Evolutionary conservation across 2,329 filamentous ascomycete species (phyloP).

Genomic region (Colletotrichum sp.): DNA sequence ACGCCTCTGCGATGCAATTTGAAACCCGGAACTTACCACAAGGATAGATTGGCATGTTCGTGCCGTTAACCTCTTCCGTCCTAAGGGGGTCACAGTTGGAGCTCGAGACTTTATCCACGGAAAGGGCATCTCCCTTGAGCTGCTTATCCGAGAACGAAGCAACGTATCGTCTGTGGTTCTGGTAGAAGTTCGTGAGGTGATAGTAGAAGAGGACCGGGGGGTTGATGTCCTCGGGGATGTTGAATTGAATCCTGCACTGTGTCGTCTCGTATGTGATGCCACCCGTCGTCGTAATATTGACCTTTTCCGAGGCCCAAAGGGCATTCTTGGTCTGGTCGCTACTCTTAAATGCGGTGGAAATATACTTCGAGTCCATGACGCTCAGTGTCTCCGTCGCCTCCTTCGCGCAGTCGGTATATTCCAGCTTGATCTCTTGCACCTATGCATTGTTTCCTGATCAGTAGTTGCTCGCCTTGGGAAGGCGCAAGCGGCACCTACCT

Average conservation of each 20-base stretch:
- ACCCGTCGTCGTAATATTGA: constrained; percentile 44
- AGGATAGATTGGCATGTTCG: constrained; percentile 82
- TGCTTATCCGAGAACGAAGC: constrained; percentile 86
- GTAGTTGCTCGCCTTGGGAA: neutral
- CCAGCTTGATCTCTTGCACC: constrained; percentile 90
- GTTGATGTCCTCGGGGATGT: constrained; percentile 77
- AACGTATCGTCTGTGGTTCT: constrained; percentile 97
- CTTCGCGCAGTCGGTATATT: constrained; percentile 80
- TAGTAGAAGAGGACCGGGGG: constrained; percentile 94
- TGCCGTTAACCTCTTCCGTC: constrained; percentile 51
- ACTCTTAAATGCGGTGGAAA: constrained; percentile 75
- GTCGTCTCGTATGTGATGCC: constrained; percentile 40
- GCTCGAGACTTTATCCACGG: constrained; percentile 62
- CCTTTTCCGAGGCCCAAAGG: constrained; percentile 45
- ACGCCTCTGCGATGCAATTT: neutral
- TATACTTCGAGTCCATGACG: constrained; percentile 60
- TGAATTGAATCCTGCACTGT: constrained; percentile 78
- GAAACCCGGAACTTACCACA: constrained; percentile 57
- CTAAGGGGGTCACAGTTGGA: constrained; percentile 80
- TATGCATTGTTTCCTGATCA: constrained; percentile 36
- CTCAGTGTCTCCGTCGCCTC: constrained; percentile 52
- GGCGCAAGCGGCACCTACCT: constrained; percentile 54
- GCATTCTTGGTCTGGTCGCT: constrained; percentile 42
- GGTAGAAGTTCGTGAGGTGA: constrained; percentile 96
- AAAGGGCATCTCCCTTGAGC: constrained; percentile 72